These are phyloP conservation scores for Botrytis hyacinthi DNA, from an alignment of 2,329 filamentous ascomycete genomes.

Conservation along the genomic window DNA sequence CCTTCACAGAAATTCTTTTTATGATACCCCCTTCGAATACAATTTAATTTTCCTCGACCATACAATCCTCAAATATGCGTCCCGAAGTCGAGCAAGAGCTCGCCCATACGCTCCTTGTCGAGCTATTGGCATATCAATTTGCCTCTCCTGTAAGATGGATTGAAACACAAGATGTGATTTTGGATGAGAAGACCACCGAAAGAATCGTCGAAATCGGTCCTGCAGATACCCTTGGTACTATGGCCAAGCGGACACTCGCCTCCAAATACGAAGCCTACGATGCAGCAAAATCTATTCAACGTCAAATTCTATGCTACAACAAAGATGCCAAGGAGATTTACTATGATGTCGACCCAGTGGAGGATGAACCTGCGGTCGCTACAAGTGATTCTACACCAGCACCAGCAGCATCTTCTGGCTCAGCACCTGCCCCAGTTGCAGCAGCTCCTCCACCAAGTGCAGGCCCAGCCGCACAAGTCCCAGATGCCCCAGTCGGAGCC, in stretches of 20 bases:
- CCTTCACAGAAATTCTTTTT: conserved; percentile 16
- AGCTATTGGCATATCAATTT: conserved; percentile 98
- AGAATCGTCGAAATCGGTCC: conserved; percentile 97
- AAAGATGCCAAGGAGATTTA: conserved; percentile 99
- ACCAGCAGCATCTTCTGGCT: conserved; percentile 44
- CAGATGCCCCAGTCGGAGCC: conserved; percentile 83
- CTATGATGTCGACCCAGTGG: conserved; percentile 93
- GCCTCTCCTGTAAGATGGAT: conserved; percentile 99
- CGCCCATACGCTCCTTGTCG: conserved; percentile 94
- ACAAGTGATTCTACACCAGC: conserved; percentile 42
- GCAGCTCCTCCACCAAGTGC: conserved; percentile 63
- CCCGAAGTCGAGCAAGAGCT: conserved; percentile 99
- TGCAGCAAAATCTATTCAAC: conserved; percentile 90
- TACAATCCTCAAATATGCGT: conserved; percentile 65
- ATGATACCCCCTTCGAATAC: conserved; percentile 26
- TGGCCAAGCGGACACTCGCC: conserved; percentile 93
- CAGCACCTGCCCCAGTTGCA: conserved; percentile 53
- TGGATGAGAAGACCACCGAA: conserved; percentile 93
- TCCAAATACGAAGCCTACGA: conserved; percentile 99
- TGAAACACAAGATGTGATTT: conserved; percentile 99
- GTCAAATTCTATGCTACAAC: conserved; percentile 98
- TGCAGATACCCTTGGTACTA: conserved; percentile 92
- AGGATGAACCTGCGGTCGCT: conserved; percentile 74
- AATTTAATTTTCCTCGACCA: conserved; percentile 29
- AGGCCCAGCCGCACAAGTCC: conserved; percentile 81